These are phyloP conservation scores for Coemansia sp. DNA, from an alignment of 192 early-diverging fungal genomes.

Conservation along the genomic window DNA sequence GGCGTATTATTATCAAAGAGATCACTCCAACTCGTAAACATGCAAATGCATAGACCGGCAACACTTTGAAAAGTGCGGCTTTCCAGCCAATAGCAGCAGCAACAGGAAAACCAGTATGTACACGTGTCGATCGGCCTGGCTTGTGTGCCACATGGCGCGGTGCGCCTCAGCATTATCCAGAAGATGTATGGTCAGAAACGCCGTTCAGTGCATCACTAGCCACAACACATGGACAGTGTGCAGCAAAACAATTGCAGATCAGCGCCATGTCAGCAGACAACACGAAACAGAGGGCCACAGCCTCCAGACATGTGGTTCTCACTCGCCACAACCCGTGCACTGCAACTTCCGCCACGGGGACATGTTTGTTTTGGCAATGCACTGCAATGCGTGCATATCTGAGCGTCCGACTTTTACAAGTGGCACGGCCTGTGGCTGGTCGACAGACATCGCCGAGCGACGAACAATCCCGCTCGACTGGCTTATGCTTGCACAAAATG, in stretches of 20 bases:
- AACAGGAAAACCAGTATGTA: not conserved
- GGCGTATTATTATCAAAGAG: not conserved
- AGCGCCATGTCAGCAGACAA: not conserved
- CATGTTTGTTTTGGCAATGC: not conserved
- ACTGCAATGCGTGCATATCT: not conserved
- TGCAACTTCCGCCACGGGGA: not conserved
- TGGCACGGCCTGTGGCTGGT: not conserved
- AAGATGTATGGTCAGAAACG: not conserved
- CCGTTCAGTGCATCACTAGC: not conserved
- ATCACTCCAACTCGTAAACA: not conserved
- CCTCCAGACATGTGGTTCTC: not conserved
- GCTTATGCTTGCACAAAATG: not conserved
- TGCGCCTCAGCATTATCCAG: not conserved
- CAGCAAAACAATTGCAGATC: not conserved
- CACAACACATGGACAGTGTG: not conserved
- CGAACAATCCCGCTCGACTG: not conserved
- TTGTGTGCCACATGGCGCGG: not conserved
- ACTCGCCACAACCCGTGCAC: slow-evolving; percentile 6
- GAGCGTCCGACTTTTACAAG: not conserved
- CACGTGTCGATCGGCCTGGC: not conserved
- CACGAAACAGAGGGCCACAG: not conserved
- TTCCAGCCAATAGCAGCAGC: not conserved
- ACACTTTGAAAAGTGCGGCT: not conserved
- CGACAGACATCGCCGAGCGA: not conserved
- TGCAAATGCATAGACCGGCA: not conserved